Evolutionary conservation across 202 grass and related monocot genomes (phyloP).

Genomic region (Digitaria exilis): DNA sequence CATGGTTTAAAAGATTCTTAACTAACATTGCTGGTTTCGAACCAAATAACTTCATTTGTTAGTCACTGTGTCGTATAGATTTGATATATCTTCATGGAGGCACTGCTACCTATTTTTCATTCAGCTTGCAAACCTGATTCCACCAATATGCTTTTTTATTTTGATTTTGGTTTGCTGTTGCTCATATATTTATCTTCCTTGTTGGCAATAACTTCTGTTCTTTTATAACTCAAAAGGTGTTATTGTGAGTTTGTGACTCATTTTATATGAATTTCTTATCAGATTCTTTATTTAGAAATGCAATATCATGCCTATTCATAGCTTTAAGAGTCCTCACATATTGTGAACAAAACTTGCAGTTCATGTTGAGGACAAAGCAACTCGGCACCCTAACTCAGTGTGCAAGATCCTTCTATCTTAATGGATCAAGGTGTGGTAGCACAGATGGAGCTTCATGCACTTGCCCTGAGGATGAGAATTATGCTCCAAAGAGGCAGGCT

Average conservation of each 20-base stretch:
- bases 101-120: neutral
- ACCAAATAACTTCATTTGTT: neutral
- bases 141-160: constrained; percentile 12
- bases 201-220: neutral
- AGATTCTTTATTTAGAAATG: neutral
- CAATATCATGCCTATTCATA: neutral
- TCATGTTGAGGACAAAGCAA: constrained; percentile 97
- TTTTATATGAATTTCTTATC: neutral
- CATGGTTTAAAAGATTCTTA: neutral
- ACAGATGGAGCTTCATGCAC: constrained; percentile 79
- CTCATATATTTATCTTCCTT: neutral
- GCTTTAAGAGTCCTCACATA: constrained; percentile 28
- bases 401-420: constrained; percentile 89
- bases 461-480: constrained; percentile 76
- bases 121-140: neutral
- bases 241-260: neutral
- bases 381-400: constrained; percentile 76
- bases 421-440: constrained; percentile 72
- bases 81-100: neutral
- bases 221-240: neutral
- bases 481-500: constrained; percentile 65
- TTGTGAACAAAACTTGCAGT: constrained; percentile 51
- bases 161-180: neutral
- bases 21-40: neutral
- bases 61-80: neutral